Evolutionary conservation across 2,329 filamentous ascomycete species (phyloP).

Genomic region (Clonostachys byssicola): DNA sequence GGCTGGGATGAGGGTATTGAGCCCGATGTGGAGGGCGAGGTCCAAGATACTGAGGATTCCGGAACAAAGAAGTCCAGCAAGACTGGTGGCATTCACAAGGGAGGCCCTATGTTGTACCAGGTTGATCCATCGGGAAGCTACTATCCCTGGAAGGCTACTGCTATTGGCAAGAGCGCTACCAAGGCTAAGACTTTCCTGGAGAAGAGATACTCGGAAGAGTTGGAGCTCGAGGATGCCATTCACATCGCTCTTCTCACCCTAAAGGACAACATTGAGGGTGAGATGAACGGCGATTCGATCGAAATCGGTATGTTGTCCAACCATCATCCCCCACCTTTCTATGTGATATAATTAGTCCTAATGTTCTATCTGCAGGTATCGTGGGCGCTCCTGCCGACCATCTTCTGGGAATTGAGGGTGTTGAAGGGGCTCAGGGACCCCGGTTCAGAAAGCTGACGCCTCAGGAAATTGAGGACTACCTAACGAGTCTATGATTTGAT

Average conservation of each 20-base stretch:
- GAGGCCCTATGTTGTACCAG: constrained; percentile 95
- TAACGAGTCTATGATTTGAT: constrained; percentile 83
- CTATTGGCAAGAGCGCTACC: constrained; percentile 97
- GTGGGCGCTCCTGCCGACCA: constrained; percentile 93
- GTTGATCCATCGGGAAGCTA: constrained; percentile 99
- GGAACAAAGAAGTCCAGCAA: constrained; percentile 77
- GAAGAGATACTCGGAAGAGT: constrained; percentile 95
- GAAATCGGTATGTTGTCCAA: constrained; percentile 74
- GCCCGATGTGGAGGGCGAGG: constrained; percentile 69
- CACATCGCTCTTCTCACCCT: constrained; percentile 96
- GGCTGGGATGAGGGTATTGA: constrained; percentile 97
- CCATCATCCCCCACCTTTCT: neutral
- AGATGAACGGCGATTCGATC: constrained; percentile 98
- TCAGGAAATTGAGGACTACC: constrained; percentile 98
- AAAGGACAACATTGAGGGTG: constrained; percentile 98
- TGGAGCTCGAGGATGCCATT: constrained; percentile 96
- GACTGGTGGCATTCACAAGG: constrained; percentile 93
- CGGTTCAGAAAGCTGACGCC: constrained; percentile 93
- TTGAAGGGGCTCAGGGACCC: constrained; percentile 78
- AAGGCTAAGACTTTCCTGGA: constrained; percentile 98
- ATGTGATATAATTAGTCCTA: neutral
- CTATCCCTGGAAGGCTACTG: constrained; percentile 99
- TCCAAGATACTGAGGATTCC: constrained; percentile 51
- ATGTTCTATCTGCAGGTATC: constrained; percentile 58
- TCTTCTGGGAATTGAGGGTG: constrained; percentile 85